Percentiles rank a stretch among this genome's conserved stretches.
phyloP scores from a whole-genome alignment of 768 basidiomycete genomes.

The Lanmaoa pseudosensibilis region DNA sequence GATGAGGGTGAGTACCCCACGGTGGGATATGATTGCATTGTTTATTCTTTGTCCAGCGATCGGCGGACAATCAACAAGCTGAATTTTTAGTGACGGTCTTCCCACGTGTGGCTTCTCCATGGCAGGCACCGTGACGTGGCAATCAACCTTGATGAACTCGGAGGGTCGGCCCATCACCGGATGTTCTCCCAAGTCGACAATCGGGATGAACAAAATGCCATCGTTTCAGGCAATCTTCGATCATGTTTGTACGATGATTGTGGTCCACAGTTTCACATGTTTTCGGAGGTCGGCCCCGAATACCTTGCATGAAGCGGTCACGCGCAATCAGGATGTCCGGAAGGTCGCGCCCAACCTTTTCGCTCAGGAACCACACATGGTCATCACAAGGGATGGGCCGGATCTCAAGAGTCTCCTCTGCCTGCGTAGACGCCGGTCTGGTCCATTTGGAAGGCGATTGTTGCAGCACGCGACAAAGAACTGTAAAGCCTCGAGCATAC shows the following conservation, averaged over 20 bases:
- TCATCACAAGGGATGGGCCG: background rate
- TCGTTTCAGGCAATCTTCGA: background rate
- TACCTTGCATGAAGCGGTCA: background rate
- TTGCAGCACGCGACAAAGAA: background rate
- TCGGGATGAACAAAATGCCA: background rate
- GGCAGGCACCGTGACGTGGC: constrained; percentile 14
- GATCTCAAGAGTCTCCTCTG: background rate
- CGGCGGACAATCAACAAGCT: background rate
- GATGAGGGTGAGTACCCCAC: background rate
- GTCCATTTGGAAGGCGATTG: constrained; percentile 6
- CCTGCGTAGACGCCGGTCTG: background rate
- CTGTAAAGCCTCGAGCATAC: background rate
- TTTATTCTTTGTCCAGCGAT: background rate
- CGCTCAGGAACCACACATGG: background rate
- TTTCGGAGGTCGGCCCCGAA: constrained; percentile 12
- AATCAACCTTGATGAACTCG: background rate
- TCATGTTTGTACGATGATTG: background rate
- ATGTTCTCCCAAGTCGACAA: background rate
- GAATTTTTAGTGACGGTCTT: background rate
- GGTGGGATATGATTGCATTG: too few species aligned
- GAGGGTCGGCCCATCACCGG: background rate
- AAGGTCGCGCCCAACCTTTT: background rate
- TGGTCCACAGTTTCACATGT: background rate
- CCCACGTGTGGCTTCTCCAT: background rate
- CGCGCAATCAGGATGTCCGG: constrained; percentile 1